Conservation (phyloP, 208 protist species). For the Angomonas ambiguus region DNA sequence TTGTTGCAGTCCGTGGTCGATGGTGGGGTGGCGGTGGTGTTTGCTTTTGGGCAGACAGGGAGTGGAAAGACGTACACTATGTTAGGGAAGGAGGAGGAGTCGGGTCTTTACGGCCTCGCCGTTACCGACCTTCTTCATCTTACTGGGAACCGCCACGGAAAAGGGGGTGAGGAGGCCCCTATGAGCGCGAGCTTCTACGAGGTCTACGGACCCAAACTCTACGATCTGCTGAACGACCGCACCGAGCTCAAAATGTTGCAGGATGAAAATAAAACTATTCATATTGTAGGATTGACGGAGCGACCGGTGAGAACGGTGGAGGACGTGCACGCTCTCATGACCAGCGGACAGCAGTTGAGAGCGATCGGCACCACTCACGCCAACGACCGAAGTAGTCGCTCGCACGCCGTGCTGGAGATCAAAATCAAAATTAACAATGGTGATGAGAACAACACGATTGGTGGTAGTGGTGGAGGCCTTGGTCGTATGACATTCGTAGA, state of each 20-base stretch:
- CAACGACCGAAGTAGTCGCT: conserved; percentile 80
- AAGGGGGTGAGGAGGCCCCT: conserved; percentile 17
- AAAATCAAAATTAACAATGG: conserved; percentile 33
- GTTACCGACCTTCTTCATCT: conserved; percentile 88
- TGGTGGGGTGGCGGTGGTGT: conserved; percentile 74
- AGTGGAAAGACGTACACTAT: conserved; percentile 93
- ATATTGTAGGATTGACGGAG: conserved; percentile 91
- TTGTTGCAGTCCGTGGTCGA: conserved; percentile 55
- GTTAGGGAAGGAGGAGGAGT: conserved; percentile 49
- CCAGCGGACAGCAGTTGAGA: conserved; percentile 64
- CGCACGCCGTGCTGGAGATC: conserved; percentile 82
- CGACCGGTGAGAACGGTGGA: conserved; percentile 46
- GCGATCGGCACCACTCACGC: conserved; percentile 82
- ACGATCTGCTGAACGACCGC: conserved; percentile 91
- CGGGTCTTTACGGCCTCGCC: conserved; percentile 90
- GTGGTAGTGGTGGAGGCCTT: conserved; percentile 2
- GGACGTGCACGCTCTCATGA: conserved; percentile 78
- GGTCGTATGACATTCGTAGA: conserved; percentile 98
- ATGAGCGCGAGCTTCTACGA: conserved; percentile 91
- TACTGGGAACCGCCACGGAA: conserved; percentile 14
- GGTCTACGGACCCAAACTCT: conserved; percentile 93
- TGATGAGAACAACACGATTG: conserved; percentile 10
- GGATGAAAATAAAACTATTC: conserved; percentile 88
- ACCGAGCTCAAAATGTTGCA: conserved; percentile 85
- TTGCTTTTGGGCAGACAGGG: conserved; percentile 96